Evolutionary conservation across 805 yeast genomes (phyloP).

Genomic region (Ogataea glucozyma): DNA sequence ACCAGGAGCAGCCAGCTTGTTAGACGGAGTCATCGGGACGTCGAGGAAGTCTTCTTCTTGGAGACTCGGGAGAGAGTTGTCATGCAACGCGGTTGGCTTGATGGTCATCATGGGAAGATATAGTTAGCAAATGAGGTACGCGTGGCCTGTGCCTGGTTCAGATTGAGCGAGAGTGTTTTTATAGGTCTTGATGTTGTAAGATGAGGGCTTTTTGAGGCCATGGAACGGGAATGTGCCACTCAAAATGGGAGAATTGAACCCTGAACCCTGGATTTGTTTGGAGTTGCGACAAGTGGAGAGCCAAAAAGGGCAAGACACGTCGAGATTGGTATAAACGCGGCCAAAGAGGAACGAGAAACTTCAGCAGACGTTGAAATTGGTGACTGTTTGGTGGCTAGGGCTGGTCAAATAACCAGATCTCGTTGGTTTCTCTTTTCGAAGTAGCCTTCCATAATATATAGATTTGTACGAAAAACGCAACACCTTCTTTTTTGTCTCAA

Average conservation of each 20-base stretch:
- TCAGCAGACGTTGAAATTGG: neutral
- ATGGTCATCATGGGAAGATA: slow-evolving; percentile 1
- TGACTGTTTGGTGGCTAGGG: neutral
- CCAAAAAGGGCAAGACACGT: no score
- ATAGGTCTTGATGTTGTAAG: no score
- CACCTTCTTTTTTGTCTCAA: slow-evolving; percentile 5
- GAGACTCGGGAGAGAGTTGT: slow-evolving; percentile 18
- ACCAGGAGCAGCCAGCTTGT: neutral
- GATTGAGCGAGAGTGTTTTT: neutral
- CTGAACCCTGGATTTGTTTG: no score
- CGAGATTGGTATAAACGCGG: no score
- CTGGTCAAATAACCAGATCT: slow-evolving; percentile 2
- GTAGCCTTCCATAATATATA: slow-evolving; percentile 3
- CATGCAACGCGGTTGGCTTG: slow-evolving; percentile 2
- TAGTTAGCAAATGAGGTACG: neutral
- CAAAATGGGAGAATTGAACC: no score
- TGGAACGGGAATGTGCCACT: no score
- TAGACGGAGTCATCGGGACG: slow-evolving; percentile 22
- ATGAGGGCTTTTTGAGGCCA: no score
- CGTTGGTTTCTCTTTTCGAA: neutral
- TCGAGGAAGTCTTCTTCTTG: slow-evolving; percentile 25
- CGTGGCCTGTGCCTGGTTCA: neutral
- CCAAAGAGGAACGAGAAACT: no score
- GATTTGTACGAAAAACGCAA: slow-evolving; percentile 1
- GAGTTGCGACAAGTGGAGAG: no score